phyloP scores from a whole-genome alignment of 805 yeast species.

The Kluyveromyces lactis region DNA sequence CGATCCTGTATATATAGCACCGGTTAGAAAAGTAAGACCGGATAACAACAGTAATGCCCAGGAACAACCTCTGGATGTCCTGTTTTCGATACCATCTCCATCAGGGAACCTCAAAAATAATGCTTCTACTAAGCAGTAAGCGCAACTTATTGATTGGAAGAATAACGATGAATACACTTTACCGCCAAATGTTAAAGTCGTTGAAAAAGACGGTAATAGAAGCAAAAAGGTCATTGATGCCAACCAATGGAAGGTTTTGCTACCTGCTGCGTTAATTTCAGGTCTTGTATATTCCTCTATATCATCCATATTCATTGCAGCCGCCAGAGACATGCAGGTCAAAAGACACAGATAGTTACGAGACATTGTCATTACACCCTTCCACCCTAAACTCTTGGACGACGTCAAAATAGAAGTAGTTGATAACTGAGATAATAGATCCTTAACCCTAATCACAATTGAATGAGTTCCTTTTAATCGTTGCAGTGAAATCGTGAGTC shows the following conservation, averaged over 20 bases:
- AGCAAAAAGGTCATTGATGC: conserved; percentile 39
- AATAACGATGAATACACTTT: conserved; percentile 36
- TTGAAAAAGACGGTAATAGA: conserved; percentile 47
- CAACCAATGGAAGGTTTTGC: conserved; percentile 62
- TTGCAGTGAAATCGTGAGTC: no score
- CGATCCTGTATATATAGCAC: conserved; percentile 48
- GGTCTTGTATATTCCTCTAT: conserved; percentile 29
- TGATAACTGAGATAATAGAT: no score
- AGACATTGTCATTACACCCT: no score
- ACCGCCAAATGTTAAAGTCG: conserved; percentile 49
- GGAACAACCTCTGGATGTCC: conserved; percentile 60
- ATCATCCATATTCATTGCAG: conserved; percentile 28
- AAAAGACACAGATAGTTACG: no score
- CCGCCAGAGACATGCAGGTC: neutral
- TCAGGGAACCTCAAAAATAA: conserved; percentile 56
- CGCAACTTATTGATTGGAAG: conserved; percentile 39
- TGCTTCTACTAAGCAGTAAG: conserved; percentile 49
- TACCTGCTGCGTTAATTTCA: conserved; percentile 36
- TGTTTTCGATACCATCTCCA: conserved; percentile 54
- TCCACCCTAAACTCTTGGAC: no score
- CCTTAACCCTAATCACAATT: no score
- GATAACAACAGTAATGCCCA: conserved; percentile 46
- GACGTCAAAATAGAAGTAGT: no score
- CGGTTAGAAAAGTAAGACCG: conserved; percentile 40
- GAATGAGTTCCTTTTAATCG: no score